Percentiles rank a stretch among this genome's conserved stretches.
These are phyloP conservation scores for Sclerotinia nivalis DNA, from an alignment of 2,329 filamentous ascomycete genomes.

Conservation along the genomic window DNA sequence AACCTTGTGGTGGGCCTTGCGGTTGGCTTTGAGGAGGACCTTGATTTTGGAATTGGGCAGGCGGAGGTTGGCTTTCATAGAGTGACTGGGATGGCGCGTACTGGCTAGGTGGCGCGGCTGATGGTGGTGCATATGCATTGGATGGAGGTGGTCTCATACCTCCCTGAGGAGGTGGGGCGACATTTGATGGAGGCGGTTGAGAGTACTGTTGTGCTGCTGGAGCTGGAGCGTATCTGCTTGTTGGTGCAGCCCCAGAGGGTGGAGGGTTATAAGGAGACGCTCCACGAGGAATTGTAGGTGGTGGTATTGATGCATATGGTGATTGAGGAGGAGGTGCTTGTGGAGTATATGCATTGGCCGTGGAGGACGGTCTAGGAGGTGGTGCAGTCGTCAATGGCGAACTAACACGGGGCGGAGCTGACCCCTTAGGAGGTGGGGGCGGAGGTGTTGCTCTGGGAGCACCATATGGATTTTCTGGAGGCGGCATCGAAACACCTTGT, in stretches of 20 bases:
- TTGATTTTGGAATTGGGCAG: constrained; percentile 45
- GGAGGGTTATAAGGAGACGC: constrained; percentile 86
- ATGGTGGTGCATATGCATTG: constrained; percentile 48
- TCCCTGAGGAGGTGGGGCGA: constrained; percentile 46
- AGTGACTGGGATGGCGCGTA: constrained; percentile 63
- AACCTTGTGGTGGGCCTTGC: constrained; percentile 46
- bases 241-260: constrained; percentile 66
- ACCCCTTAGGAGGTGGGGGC: constrained; percentile 81
- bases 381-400: constrained; percentile 63
- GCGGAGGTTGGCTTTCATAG: constrained; percentile 49
- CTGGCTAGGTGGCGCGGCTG: constrained; percentile 51
- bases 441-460: constrained; percentile 63
- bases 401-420: constrained; percentile 66
- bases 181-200: constrained; percentile 48
- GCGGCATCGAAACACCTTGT: constrained; percentile 54
- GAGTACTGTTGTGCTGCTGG: constrained; percentile 56
- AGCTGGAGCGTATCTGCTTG: constrained; percentile 73
- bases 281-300: constrained; percentile 67
- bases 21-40: constrained; percentile 48
- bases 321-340: constrained; percentile 49
- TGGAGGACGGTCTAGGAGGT: constrained; percentile 54
- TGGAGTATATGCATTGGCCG: constrained; percentile 66
- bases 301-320: constrained; percentile 43
- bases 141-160: constrained; percentile 49
- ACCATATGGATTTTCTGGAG: constrained; percentile 60